Percentiles rank a stretch among this genome's conserved stretches.
These are phyloP conservation scores for Calocybe indica DNA, from an alignment of 768 basidiomycete genomes.

Conservation along the genomic window DNA sequence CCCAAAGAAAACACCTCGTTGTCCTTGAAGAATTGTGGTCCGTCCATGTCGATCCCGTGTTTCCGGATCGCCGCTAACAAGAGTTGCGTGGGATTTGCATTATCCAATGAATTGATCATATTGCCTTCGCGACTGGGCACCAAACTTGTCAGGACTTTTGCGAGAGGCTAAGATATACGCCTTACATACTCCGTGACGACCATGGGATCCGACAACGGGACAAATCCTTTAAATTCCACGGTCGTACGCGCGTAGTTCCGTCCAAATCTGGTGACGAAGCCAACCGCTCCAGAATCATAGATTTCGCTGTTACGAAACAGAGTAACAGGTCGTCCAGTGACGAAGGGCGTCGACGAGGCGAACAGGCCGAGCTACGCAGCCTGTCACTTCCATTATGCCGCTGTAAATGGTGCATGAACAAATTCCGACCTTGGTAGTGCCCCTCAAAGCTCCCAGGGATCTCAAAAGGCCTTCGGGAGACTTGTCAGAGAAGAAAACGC, in stretches of 20 bases:
- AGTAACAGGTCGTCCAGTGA: slow-evolving; percentile 71
- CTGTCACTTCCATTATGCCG: not conserved
- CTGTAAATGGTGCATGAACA: not conserved
- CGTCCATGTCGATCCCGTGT: slow-evolving; percentile 21
- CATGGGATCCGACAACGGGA: slow-evolving; percentile 39
- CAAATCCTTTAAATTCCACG: slow-evolving; percentile 33
- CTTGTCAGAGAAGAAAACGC: slow-evolving; percentile 54
- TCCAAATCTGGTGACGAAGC: slow-evolving; percentile 28
- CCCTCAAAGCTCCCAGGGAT: slow-evolving; percentile 35
- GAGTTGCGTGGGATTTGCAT: slow-evolving; percentile 52
- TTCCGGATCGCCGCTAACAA: slow-evolving; percentile 49
- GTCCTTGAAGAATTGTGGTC: slow-evolving; percentile 37
- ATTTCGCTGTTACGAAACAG: slow-evolving; percentile 54
- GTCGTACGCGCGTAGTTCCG: slow-evolving; percentile 3
- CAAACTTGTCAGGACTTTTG: not conserved
- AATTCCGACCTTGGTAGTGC: slow-evolving; percentile 42
- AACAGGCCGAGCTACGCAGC: slow-evolving; percentile 53
- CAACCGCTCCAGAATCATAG: slow-evolving; percentile 62
- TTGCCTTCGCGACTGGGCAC: slow-evolving; percentile 61
- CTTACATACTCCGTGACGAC: slow-evolving; percentile 45
- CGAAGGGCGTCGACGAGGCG: slow-evolving; percentile 72
- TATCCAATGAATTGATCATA: slow-evolving; percentile 53
- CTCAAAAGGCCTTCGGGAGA: slow-evolving; percentile 51
- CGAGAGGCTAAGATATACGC: not conserved
- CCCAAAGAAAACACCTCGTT: slow-evolving; percentile 54